Conservation (phyloP, 129 eudicot genomes). For the Tanacetum coccineum region DNA sequence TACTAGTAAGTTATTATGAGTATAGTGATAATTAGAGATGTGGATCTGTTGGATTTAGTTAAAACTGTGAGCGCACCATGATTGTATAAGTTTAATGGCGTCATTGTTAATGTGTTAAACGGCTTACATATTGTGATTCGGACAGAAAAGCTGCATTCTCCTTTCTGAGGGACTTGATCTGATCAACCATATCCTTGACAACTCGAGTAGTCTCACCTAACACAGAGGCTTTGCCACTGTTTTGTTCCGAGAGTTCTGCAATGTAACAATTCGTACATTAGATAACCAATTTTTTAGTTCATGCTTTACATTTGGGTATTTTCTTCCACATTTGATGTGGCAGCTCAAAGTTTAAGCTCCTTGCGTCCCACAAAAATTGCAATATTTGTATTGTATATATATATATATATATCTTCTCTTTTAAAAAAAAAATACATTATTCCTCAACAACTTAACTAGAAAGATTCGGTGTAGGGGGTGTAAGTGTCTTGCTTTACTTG, state of each 20-base stretch:
- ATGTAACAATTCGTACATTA: slow-evolving; percentile 3
- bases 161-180: slow-evolving; percentile 51
- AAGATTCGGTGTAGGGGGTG: background rate
- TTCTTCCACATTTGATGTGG: too few relatives aligned
- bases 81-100: background rate
- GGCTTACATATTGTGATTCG: slow-evolving; percentile 77
- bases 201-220: slow-evolving; percentile 55
- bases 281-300: background rate
- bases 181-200: slow-evolving; percentile 54
- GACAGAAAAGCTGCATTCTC: slow-evolving; percentile 65
- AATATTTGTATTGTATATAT: too few relatives aligned
- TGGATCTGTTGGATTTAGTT: background rate
- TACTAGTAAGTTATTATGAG: background rate
- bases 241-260: slow-evolving; percentile 55
- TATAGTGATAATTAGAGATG: background rate
- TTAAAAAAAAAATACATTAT: too few relatives aligned
- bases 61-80: background rate
- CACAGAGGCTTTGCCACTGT: slow-evolving; percentile 70
- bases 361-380: too few relatives aligned
- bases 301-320: background rate
- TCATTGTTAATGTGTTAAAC: background rate
- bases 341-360: too few relatives aligned
- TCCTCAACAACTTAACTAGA: background rate
- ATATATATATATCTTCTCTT: too few relatives aligned
- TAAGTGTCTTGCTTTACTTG: slow-evolving; percentile 1